These are phyloP conservation scores for Scheffersomyces parashehatae DNA, from an alignment of 1,139 yeast species.

Conservation along the genomic window DNA sequence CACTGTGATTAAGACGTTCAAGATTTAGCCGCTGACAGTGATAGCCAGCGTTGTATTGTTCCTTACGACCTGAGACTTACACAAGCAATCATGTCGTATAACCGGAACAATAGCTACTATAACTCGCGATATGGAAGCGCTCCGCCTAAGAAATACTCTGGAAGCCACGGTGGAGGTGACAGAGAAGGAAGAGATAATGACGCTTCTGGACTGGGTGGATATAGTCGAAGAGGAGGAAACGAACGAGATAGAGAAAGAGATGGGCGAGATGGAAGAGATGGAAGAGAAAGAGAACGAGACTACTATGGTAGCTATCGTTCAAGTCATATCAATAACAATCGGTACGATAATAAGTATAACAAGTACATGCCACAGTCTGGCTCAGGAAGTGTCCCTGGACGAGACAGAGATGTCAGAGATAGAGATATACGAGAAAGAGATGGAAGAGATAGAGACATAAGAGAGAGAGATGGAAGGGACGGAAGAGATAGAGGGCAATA, in stretches of 20 bases:
- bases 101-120: conserved; percentile 17
- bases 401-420: no score
- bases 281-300: conserved; percentile 13
- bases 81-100: conserved; percentile 13
- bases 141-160: conserved; percentile 10
- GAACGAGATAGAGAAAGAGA: neutral
- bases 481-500: neutral
- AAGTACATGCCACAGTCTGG: conserved; percentile 7
- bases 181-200: neutral
- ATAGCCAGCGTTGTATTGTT: no score
- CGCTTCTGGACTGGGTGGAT: neutral
- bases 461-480: no score
- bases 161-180: conserved; percentile 2
- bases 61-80: no score
- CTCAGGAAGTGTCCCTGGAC: no score
- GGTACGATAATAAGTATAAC: conserved; percentile 15
- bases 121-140: conserved; percentile 14
- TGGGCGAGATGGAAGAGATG: conserved; percentile 5
- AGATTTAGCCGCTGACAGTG: no score
- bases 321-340: conserved; percentile 1
- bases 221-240: neutral
- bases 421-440: no score
- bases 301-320: conserved; percentile 16
- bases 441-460: no score
- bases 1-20: no score